Conservation (phyloP, 257 asterid genomes). For the Prunella vulgaris region DNA sequence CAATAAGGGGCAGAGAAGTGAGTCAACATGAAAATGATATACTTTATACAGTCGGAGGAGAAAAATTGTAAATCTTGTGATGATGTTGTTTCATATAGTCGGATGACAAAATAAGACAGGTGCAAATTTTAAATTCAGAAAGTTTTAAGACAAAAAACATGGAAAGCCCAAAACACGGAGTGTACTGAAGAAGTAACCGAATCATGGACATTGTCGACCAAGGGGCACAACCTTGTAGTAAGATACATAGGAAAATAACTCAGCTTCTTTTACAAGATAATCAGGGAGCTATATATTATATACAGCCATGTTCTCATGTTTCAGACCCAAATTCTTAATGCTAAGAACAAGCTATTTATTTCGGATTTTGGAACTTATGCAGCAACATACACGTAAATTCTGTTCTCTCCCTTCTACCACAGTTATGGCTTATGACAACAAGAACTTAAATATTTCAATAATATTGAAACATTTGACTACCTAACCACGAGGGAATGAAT, state of each 20-base stretch:
- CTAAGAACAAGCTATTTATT: neutral
- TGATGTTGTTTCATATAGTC: neutral
- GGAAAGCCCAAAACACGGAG: neutral
- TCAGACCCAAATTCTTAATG: neutral
- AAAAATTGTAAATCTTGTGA: neutral
- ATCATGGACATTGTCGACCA: neutral
- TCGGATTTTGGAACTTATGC: neutral
- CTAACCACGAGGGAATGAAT: neutral
- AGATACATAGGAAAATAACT: neutral
- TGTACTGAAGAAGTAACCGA: neutral
- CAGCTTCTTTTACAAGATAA: neutral
- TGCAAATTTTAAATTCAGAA: neutral
- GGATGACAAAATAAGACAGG: neutral
- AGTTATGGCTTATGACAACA: neutral
- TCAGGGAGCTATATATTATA: neutral
- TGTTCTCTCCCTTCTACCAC: neutral
- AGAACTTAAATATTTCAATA: neutral
- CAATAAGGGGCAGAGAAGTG: neutral
- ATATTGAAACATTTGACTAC: neutral
- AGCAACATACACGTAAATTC: neutral
- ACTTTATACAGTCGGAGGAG: neutral
- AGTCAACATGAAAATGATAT: neutral
- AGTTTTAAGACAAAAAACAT: neutral
- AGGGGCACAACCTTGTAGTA: neutral
- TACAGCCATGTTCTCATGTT: neutral